Percentiles rank a stretch among this genome's conserved stretches.
phyloP scores from a whole-genome alignment of 129 eudicot genomes.

The Helichrysum umbraculigerum region DNA sequence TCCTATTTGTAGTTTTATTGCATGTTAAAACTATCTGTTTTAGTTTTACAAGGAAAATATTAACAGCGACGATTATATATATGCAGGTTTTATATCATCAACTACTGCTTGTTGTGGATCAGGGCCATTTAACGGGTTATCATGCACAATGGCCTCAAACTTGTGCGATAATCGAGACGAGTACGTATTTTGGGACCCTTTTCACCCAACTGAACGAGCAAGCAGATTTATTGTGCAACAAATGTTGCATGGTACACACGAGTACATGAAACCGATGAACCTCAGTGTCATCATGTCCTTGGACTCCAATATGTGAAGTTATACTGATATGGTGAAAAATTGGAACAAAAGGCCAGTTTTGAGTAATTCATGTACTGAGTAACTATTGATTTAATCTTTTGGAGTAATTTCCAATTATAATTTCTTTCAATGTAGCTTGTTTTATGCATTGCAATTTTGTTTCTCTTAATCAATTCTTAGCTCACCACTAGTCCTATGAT shows the following conservation, averaged over 20 bases:
- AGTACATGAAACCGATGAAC: constrained; percentile 54
- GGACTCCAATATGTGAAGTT: constrained; percentile 28
- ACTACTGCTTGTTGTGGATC: constrained; percentile 47
- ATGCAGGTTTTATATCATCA: constrained; percentile 37
- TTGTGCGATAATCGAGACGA: constrained; percentile 38
- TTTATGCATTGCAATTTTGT: neutral
- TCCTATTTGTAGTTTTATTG: neutral
- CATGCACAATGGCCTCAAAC: constrained; percentile 35
- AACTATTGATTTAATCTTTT: too few relatives aligned
- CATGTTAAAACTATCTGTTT: neutral
- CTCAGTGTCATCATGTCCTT: constrained; percentile 43
- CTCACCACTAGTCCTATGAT: too few relatives aligned
- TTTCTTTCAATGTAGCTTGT: neutral
- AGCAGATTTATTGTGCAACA: constrained; percentile 37
- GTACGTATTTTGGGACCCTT: constrained; percentile 54
- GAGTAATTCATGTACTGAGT: neutral
- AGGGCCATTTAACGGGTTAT: constrained; percentile 36
- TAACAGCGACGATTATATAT: too few relatives aligned
- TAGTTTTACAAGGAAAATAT: neutral
- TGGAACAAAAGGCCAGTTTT: neutral
- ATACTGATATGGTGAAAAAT: neutral
- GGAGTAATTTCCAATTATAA: too few relatives aligned
- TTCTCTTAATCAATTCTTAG: neutral
- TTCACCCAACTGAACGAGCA: constrained; percentile 50
- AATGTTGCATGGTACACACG: constrained; percentile 34